Evolutionary conservation across 805 yeast genomes (phyloP).

Genomic region (Geotrichum ghanense): DNA sequence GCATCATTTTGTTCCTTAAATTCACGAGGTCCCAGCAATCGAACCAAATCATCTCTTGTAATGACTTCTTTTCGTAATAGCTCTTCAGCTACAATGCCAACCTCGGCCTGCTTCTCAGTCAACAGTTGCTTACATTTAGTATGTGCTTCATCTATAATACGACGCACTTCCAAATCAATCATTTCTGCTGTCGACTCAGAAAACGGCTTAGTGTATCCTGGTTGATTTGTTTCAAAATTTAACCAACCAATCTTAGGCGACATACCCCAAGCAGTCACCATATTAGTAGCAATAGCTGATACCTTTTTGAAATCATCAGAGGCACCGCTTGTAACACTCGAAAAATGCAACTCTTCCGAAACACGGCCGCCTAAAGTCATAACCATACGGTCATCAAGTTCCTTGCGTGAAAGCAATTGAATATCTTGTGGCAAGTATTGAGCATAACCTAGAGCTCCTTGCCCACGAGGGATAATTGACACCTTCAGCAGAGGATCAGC

Average conservation of each 20-base stretch:
- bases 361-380: slow-evolving; percentile 98
- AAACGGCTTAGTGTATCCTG: slow-evolving; percentile 72
- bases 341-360: slow-evolving; percentile 85
- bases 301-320: slow-evolving; percentile 95
- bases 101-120: slow-evolving; percentile 58
- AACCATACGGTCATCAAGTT: slow-evolving; percentile 80
- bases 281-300: slow-evolving; percentile 81
- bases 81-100: slow-evolving; percentile 79
- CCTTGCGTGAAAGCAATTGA: slow-evolving; percentile 63
- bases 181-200: slow-evolving; percentile 74
- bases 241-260: slow-evolving; percentile 76
- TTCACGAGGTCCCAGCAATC: slow-evolving; percentile 81
- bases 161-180: slow-evolving; percentile 75
- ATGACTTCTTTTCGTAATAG: slow-evolving; percentile 78
- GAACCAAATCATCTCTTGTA: slow-evolving; percentile 88
- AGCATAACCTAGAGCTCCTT: slow-evolving; percentile 95
- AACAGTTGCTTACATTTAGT: slow-evolving; percentile 57
- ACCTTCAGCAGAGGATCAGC: slow-evolving; percentile 95
- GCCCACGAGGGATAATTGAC: slow-evolving; percentile 93
- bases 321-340: slow-evolving; percentile 92
- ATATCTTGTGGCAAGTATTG: slow-evolving; percentile 93
- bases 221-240: slow-evolving; percentile 56
- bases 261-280: slow-evolving; percentile 94
- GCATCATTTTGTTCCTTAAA: slow-evolving; percentile 87
- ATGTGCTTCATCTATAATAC: slow-evolving; percentile 69